Conservation (phyloP, 208 protist species). For the Porcisia deanei region DNA sequence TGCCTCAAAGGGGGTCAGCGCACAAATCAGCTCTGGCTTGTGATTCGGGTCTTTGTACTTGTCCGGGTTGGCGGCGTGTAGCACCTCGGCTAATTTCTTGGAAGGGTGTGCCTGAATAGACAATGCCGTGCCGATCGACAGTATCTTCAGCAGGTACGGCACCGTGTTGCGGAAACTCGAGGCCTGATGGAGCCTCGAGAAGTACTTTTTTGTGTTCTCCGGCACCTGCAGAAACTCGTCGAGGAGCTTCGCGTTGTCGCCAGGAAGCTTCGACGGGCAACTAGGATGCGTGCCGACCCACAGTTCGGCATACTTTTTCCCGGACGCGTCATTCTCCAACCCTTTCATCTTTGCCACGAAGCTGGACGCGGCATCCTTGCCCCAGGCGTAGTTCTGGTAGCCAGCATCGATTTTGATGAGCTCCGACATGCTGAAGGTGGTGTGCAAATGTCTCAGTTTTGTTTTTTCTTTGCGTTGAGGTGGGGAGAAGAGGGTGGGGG, state of each 20-base stretch:
- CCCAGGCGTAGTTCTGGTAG: constrained; percentile 88
- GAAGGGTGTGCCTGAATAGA: constrained; percentile 98
- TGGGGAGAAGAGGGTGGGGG: not conserved
- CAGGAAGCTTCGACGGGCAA: constrained; percentile 77
- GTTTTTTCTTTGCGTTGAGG: not conserved
- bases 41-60: constrained; percentile 98
- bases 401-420: constrained; percentile 65
- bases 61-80: constrained; percentile 87
- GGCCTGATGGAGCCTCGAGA: constrained; percentile 56
- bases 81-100: constrained; percentile 90
- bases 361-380: constrained; percentile 75
- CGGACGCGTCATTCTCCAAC: constrained; percentile 45
- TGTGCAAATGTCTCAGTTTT: not conserved
- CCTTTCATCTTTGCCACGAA: constrained; percentile 84
- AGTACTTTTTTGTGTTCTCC: constrained; percentile 43
- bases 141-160: constrained; percentile 97
- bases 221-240: constrained; percentile 51
- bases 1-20: constrained; percentile 93
- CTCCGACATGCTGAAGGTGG: constrained; percentile 28
- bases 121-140: constrained; percentile 95
- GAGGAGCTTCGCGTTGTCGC: constrained; percentile 48
- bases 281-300: constrained; percentile 98
- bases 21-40: constrained; percentile 97
- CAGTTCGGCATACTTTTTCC: constrained; percentile 92
- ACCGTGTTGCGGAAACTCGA: constrained; percentile 66